A percentile compares a stretch with the other conserved stretches of the same genome.
phyloP scores from a whole-genome alignment of 169 alveolate genomes.

The Cytauxzoon felis region DNA sequence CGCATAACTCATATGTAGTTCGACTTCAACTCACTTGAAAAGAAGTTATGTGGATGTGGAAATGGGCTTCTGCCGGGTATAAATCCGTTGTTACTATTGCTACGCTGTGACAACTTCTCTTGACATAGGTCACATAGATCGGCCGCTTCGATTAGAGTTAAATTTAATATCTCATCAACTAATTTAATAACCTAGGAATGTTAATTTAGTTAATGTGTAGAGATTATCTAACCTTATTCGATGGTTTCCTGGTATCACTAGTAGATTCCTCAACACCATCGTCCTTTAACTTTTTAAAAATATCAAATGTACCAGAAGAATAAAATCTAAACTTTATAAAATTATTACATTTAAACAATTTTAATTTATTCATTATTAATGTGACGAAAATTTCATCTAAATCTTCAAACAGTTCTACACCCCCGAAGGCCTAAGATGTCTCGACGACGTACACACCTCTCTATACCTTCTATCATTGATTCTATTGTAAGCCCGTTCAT shows the following conservation, averaged over 20 bases:
- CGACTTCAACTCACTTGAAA: constrained; percentile 67
- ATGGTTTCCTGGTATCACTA: constrained; percentile 45
- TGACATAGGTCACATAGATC: constrained; percentile 84
- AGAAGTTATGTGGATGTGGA: constrained; percentile 77
- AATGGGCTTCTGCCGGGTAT: constrained; percentile 78
- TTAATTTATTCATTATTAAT: neutral
- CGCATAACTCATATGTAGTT: no score
- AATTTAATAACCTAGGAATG: constrained; percentile 65
- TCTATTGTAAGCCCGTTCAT: no score
- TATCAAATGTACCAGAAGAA: constrained; percentile 31
- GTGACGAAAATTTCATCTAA: neutral
- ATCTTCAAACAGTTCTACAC: no score
- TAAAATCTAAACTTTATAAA: neutral
- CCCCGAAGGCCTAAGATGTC: no score
- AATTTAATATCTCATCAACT: constrained; percentile 78
- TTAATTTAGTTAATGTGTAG: neutral
- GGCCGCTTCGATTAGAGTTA: constrained; percentile 83
- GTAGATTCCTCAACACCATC: constrained; percentile 13
- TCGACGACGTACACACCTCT: no score
- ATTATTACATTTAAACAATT: neutral
- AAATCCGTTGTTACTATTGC: constrained; percentile 45
- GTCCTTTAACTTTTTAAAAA: constrained; percentile 54
- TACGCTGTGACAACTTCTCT: constrained; percentile 64
- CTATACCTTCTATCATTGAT: no score
- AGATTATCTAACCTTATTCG: constrained; percentile 23